Conservation (phyloP, 371 early-diverging fungal species). For the Rhizopus sp. region DNA sequence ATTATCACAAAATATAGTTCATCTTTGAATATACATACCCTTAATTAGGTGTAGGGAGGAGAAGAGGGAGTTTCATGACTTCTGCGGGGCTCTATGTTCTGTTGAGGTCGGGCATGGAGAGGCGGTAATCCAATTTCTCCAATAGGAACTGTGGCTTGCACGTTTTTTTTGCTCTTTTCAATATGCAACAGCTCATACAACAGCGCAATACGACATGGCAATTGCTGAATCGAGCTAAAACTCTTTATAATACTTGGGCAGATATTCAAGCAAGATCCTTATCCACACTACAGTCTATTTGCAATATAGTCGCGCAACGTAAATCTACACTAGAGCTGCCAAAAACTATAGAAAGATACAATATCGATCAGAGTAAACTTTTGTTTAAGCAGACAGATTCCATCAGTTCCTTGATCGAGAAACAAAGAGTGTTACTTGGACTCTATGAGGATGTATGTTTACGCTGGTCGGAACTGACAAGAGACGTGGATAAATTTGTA, state of each 20-base stretch:
- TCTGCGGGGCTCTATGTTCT: background rate
- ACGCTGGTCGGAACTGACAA: constrained; percentile 12
- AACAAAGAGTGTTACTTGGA: constrained; percentile 1
- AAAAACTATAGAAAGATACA: constrained; percentile 3
- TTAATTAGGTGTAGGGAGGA: constrained; percentile 37
- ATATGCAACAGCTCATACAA: constrained; percentile 23
- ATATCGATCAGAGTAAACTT: constrained; percentile 9
- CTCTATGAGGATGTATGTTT: constrained; percentile 9
- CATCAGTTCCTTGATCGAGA: constrained; percentile 6
- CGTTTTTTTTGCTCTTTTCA: background rate
- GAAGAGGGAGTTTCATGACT: constrained; percentile 25
- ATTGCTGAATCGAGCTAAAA: constrained; percentile 13
- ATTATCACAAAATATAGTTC: background rate
- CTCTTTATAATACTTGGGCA: constrained; percentile 19
- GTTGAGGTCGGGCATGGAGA: background rate
- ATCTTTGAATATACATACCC: constrained; percentile 16
- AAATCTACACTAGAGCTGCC: constrained; percentile 14
- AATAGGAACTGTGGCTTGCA: background rate
- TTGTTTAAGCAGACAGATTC: constrained; percentile 26
- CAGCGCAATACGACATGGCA: constrained; percentile 14
- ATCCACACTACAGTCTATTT: constrained; percentile 10
- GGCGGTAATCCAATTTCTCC: background rate
- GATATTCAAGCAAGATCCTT: constrained; percentile 10
- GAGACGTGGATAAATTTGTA: constrained; percentile 16
- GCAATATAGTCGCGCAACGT: constrained; percentile 24